Conservation (phyloP, 768 basidiomycete species). For the Candolleomyces eurysporus region DNA sequence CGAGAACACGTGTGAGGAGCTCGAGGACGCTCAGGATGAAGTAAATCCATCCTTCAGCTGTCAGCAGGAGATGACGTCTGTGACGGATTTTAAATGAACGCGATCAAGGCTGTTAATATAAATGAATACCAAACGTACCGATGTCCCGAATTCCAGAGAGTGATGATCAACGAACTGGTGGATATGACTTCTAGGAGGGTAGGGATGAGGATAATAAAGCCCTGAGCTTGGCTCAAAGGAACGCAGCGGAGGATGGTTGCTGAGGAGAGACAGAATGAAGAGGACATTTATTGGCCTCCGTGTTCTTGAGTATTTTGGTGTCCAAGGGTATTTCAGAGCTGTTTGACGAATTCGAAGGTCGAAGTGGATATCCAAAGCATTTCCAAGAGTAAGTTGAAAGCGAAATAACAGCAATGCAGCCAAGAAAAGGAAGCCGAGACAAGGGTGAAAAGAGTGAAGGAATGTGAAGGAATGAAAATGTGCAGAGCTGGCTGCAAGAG, state of each 20-base stretch:
- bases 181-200: slow-evolving; percentile 62
- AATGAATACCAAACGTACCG: slow-evolving; percentile 1
- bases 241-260: slow-evolving; percentile 72
- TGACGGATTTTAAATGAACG: not conserved
- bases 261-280: slow-evolving; percentile 60
- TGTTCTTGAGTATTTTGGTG: not conserved
- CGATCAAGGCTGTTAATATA: not conserved
- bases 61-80: slow-evolving; percentile 59
- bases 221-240: slow-evolving; percentile 46
- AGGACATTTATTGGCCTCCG: slow-evolving; percentile 7
- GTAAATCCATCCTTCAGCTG: slow-evolving; percentile 60
- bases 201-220: slow-evolving; percentile 56
- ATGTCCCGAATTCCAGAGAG: slow-evolving; percentile 42
- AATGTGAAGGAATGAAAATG: not conserved
- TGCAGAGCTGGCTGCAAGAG: slow-evolving; percentile 11
- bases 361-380: slow-evolving; percentile 2
- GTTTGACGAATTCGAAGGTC: not conserved
- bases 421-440: not conserved
- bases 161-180: slow-evolving; percentile 49
- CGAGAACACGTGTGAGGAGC: slow-evolving; percentile 53
- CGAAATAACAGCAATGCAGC: not conserved
- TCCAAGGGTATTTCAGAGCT: not conserved
- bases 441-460: not conserved
- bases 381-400: not conserved
- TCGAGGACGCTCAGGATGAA: slow-evolving; percentile 60